These are phyloP conservation scores for Metschnikowia drakensbergensis DNA, from an alignment of 805 yeast species.

Conservation along the genomic window DNA sequence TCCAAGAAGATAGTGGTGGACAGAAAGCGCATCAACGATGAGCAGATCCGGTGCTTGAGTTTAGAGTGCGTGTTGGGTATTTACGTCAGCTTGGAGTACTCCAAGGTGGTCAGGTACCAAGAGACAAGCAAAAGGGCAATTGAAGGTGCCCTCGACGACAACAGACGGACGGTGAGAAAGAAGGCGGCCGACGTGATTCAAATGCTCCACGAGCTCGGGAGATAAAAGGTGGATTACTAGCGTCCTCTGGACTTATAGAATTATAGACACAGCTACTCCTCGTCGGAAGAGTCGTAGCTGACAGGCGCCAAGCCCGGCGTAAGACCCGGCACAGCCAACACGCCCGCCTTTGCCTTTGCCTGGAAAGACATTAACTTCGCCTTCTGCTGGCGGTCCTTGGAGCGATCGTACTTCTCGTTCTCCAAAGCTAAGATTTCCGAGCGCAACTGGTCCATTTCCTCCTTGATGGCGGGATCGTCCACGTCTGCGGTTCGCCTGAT, in stretches of 20 bases:
- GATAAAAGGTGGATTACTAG: constrained; percentile 7
- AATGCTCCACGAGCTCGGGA: constrained; percentile 52
- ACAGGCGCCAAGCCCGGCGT: constrained; percentile 89
- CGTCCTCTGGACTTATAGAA: constrained; percentile 12
- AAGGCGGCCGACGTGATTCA: constrained; percentile 80
- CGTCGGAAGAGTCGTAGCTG: constrained; percentile 38
- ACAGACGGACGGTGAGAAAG: constrained; percentile 68
- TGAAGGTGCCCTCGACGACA: constrained; percentile 61
- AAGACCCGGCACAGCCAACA: constrained; percentile 54
- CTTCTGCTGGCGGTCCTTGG: constrained; percentile 19
- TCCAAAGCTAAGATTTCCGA: constrained; percentile 24
- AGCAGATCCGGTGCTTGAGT: constrained; percentile 52
- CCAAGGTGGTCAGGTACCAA: constrained; percentile 50
- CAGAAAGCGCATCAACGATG: constrained; percentile 31
- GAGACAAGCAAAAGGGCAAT: constrained; percentile 46
- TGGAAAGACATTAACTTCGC: constrained; percentile 26
- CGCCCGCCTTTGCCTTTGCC: constrained; percentile 41
- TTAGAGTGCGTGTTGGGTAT: constrained; percentile 51
- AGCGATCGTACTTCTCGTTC: constrained; percentile 25
- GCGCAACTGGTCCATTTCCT: constrained; percentile 29
- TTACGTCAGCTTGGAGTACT: constrained; percentile 32
- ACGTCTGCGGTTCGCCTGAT: constrained; percentile 27
- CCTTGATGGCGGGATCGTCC: constrained; percentile 29
- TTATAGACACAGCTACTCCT: constrained; percentile 16
- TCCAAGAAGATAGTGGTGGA: constrained; percentile 16